Conservation (phyloP, 83 land plant genomes). For the Diphasiastrum complanatum region DNA sequence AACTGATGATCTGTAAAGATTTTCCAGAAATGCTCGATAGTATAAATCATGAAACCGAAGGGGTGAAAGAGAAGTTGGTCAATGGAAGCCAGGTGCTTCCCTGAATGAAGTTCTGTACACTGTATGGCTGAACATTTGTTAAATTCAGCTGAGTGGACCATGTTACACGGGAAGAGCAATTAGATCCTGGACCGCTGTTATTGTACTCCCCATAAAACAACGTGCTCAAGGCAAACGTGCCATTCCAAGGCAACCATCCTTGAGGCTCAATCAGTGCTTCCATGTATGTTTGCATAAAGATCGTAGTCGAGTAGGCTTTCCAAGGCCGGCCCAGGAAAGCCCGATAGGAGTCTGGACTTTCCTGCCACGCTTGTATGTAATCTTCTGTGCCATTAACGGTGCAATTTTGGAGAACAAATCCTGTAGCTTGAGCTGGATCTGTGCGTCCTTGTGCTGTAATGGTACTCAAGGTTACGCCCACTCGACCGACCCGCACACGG, state of each 20-base stretch:
- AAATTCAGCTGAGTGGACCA: constrained; percentile 66
- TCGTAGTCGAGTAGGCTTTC: constrained; percentile 64
- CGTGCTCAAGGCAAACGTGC: constrained; percentile 46
- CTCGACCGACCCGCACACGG: constrained; percentile 51
- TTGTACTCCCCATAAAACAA: constrained; percentile 68
- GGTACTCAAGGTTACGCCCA: constrained; percentile 43
- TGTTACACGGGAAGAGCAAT: constrained; percentile 38
- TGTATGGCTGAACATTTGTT: constrained; percentile 20
- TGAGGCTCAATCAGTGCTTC: constrained; percentile 46
- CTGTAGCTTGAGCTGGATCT: constrained; percentile 75
- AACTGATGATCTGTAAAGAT: no score
- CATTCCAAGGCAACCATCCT: constrained; percentile 82
- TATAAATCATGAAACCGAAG: no score
- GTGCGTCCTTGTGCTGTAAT: constrained; percentile 73
- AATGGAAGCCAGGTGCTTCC: constrained; percentile 25
- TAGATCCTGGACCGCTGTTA: constrained; percentile 64
- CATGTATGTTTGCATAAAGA: constrained; percentile 53
- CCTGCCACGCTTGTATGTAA: constrained; percentile 37
- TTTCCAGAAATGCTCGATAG: no score
- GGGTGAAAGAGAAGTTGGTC: constrained; percentile 22
- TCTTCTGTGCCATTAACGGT: constrained; percentile 33
- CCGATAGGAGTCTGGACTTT: constrained; percentile 20
- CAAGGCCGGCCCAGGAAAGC: constrained; percentile 86
- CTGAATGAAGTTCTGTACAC: constrained; percentile 28
- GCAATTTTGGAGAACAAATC: constrained; percentile 70